These are phyloP conservation scores for Kodamaea kaohsiungensis DNA, from an alignment of 805 yeast species.

Conservation along the genomic window DNA sequence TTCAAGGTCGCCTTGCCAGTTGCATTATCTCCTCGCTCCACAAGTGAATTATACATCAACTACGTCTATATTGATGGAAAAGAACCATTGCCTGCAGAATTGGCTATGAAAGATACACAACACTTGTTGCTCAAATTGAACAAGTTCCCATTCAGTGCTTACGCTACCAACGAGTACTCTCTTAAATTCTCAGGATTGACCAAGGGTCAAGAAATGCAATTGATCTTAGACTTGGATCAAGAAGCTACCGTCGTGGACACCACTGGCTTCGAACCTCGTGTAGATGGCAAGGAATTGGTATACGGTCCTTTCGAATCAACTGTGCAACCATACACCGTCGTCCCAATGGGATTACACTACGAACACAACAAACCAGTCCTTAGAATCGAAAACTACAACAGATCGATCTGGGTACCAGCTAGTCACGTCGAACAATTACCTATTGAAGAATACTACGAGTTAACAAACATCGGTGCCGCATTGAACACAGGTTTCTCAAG, in stretches of 20 bases:
- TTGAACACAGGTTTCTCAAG: conserved; percentile 76
- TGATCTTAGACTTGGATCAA: conserved; percentile 19
- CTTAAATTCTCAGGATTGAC: conserved; percentile 47
- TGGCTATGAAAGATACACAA: conserved; percentile 63
- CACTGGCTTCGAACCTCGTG: conserved; percentile 32
- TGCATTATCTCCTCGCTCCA: conserved; percentile 67
- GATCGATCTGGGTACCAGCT: conserved; percentile 90
- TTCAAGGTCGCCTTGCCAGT: conserved; percentile 57
- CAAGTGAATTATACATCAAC: conserved; percentile 48
- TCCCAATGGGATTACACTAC: conserved; percentile 58
- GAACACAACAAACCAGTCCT: conserved; percentile 67
- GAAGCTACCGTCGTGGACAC: conserved; percentile 15
- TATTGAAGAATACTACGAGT: conserved; percentile 83
- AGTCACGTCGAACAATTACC: conserved; percentile 66
- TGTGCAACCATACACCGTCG: conserved; percentile 47
- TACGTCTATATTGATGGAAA: conserved; percentile 49
- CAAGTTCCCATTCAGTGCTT: conserved; percentile 61
- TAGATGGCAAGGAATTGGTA: conserved; percentile 41
- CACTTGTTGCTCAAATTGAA: conserved; percentile 52
- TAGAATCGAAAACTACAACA: conserved; percentile 56
- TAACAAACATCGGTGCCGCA: conserved; percentile 73
- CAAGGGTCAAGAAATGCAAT: conserved; percentile 47
- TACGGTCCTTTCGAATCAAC: conserved; percentile 55
- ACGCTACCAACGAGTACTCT: conserved; percentile 52
- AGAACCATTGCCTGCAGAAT: conserved; percentile 63